Conservation (phyloP, 345 rosid species). For the Citrus unshiu region DNA sequence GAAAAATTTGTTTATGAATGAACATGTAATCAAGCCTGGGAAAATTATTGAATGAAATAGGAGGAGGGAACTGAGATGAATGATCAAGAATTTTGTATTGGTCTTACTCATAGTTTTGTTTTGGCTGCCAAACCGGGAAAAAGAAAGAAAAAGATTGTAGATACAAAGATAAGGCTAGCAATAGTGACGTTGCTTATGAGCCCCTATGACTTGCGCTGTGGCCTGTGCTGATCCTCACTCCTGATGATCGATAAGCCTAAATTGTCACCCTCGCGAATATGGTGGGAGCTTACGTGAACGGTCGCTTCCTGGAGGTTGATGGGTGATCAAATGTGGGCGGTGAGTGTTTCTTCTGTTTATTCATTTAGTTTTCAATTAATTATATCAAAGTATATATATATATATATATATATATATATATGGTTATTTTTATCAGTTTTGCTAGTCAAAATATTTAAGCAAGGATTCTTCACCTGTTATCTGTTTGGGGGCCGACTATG, state of each 20-base stretch:
- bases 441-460: neutral
- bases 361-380: neutral
- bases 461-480: neutral
- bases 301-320: slow-evolving; percentile 28
- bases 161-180: slow-evolving; percentile 31
- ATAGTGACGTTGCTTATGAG: neutral
- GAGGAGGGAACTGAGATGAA: neutral
- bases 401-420: too few species aligned
- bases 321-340: slow-evolving; percentile 37
- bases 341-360: slow-evolving; percentile 10
- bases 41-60: neutral
- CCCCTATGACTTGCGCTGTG: neutral
- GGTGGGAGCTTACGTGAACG: slow-evolving; percentile 34
- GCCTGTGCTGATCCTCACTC: slow-evolving; percentile 18
- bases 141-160: neutral
- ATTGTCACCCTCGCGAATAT: slow-evolving; percentile 34
- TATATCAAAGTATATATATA: too few species aligned
- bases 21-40: neutral
- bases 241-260: neutral
- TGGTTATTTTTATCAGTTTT: neutral
- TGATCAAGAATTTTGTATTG: too few species aligned
- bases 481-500: neutral
- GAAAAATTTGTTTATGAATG: neutral
- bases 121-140: slow-evolving; percentile 9
- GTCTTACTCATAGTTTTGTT: neutral